Evolutionary conservation across 2,329 filamentous ascomycete species (phyloP).

Genomic region (Apiospora pterosperma): DNA sequence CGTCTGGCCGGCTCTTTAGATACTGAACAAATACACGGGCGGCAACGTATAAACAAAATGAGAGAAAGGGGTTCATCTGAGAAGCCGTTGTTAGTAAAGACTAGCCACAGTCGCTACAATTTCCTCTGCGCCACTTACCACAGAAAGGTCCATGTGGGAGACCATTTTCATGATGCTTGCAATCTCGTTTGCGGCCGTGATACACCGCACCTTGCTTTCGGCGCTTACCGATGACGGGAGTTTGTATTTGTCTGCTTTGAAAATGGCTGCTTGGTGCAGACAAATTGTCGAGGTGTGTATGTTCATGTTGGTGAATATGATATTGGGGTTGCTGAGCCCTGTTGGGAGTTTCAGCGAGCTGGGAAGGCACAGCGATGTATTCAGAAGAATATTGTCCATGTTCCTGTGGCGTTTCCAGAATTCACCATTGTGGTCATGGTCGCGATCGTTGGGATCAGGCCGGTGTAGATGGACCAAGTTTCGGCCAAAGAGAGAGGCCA

Average conservation of each 20-base stretch:
- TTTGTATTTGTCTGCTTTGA: slow-evolving; percentile 89
- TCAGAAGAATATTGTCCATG: slow-evolving; percentile 86
- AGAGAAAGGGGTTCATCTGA: slow-evolving; percentile 93
- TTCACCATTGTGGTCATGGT: slow-evolving; percentile 83
- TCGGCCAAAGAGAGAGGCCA: slow-evolving; percentile 87
- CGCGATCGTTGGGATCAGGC: slow-evolving; percentile 74
- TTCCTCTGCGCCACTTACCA: slow-evolving; percentile 50
- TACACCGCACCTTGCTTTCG: slow-evolving; percentile 90
- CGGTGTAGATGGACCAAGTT: slow-evolving; percentile 91
- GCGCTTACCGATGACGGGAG: slow-evolving; percentile 73
- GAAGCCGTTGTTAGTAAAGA: slow-evolving; percentile 10
- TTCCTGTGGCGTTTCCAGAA: slow-evolving; percentile 94
- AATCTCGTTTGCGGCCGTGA: slow-evolving; percentile 90
- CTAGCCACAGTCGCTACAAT: background rate
- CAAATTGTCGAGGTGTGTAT: slow-evolving; percentile 96
- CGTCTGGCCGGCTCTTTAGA: slow-evolving; percentile 87
- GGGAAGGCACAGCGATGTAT: slow-evolving; percentile 81
- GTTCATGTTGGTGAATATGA: slow-evolving; percentile 94
- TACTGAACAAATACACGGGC: slow-evolving; percentile 95
- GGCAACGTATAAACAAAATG: slow-evolving; percentile 94
- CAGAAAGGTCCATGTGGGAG: slow-evolving; percentile 80
- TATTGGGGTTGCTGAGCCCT: slow-evolving; percentile 75
- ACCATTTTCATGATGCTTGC: slow-evolving; percentile 94
- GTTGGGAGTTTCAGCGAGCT: slow-evolving; percentile 73
- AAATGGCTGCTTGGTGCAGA: slow-evolving; percentile 96